Percentiles rank a stretch among this genome's conserved stretches.
phyloP scores from a whole-genome alignment of 352 stramenopile species.

The Lagenidium giganteum region DNA sequence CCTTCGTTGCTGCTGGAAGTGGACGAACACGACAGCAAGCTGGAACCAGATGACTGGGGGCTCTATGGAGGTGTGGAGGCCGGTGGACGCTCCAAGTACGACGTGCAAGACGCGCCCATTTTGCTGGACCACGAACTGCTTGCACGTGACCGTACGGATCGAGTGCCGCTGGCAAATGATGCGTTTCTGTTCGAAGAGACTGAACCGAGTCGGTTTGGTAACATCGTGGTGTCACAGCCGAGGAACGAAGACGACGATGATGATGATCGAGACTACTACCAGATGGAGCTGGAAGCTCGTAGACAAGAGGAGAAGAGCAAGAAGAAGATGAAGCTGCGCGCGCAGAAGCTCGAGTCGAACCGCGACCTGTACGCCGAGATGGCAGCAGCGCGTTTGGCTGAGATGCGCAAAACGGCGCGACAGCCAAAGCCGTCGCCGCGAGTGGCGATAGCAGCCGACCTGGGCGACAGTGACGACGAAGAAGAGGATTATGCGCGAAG shows the following conservation, averaged over 20 bases:
- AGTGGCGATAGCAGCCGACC: constrained; percentile 10
- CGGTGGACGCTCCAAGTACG: constrained; percentile 29
- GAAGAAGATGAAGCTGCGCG: constrained; percentile 42
- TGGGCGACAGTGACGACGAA: constrained; percentile 9
- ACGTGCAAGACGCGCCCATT: constrained; percentile 30
- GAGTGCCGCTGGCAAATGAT: constrained; percentile 42
- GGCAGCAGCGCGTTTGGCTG: constrained; percentile 44
- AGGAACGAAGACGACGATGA: constrained; percentile 21
- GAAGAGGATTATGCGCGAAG: constrained; percentile 6
- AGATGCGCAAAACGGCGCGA: constrained; percentile 64
- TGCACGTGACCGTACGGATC: too few species aligned
- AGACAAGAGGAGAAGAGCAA: constrained; percentile 41
- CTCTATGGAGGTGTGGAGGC: constrained; percentile 30
- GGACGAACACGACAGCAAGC: constrained; percentile 16
- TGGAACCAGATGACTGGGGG: constrained; percentile 51
- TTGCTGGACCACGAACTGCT: constrained; percentile 60
- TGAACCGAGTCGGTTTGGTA: constrained; percentile 39
- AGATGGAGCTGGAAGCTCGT: too few species aligned
- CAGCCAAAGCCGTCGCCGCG: constrained; percentile 31
- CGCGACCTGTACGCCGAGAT: constrained; percentile 69
- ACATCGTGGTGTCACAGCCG: constrained; percentile 27
- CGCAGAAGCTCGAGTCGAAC: constrained; percentile 71
- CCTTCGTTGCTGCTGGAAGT: constrained; percentile 10
- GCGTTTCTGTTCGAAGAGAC: constrained; percentile 59
- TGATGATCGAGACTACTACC: constrained; percentile 50